Conservation (phyloP, 2,329 filamentous ascomycete species). For the Microsporum audouinii region DNA sequence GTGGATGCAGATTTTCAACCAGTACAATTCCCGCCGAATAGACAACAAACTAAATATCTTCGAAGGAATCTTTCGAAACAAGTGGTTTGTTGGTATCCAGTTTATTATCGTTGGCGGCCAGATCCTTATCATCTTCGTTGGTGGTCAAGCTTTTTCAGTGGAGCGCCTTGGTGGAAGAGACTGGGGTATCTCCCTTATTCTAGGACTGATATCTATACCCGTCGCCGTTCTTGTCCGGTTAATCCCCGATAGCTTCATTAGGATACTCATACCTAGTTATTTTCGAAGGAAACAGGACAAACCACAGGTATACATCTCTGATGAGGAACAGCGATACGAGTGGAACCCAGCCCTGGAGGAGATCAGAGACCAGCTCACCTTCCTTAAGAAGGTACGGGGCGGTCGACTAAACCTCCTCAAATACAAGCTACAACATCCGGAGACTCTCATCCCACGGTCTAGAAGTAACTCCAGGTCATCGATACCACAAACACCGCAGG, state of each 20-base stretch:
- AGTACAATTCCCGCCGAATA: slow-evolving; percentile 29
- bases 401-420: slow-evolving; percentile 50
- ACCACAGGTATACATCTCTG: slow-evolving; percentile 35
- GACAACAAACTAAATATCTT: slow-evolving; percentile 37
- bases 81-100: slow-evolving; percentile 50
- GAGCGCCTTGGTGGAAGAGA: slow-evolving; percentile 49
- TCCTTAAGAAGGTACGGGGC: slow-evolving; percentile 52
- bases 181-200: slow-evolving; percentile 59
- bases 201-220: slow-evolving; percentile 57
- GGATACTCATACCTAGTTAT: slow-evolving; percentile 31
- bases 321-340: slow-evolving; percentile 37
- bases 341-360: slow-evolving; percentile 54
- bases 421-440: slow-evolving; percentile 50
- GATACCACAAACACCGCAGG: slow-evolving; percentile 45
- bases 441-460: slow-evolving; percentile 34
- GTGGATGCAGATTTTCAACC: slow-evolving; percentile 91
- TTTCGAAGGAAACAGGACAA: slow-evolving; percentile 27
- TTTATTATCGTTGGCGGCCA: slow-evolving; percentile 57
- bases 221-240: slow-evolving; percentile 50
- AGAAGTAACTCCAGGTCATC: slow-evolving; percentile 36
- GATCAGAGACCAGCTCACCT: slow-evolving; percentile 52
- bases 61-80: slow-evolving; percentile 33
- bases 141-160: slow-evolving; percentile 56
- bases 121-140: slow-evolving; percentile 60
- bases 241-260: slow-evolving; percentile 47